phyloP scores from a whole-genome alignment of 106 monocot genomes.

The Dendrobium chrysotoxum region DNA sequence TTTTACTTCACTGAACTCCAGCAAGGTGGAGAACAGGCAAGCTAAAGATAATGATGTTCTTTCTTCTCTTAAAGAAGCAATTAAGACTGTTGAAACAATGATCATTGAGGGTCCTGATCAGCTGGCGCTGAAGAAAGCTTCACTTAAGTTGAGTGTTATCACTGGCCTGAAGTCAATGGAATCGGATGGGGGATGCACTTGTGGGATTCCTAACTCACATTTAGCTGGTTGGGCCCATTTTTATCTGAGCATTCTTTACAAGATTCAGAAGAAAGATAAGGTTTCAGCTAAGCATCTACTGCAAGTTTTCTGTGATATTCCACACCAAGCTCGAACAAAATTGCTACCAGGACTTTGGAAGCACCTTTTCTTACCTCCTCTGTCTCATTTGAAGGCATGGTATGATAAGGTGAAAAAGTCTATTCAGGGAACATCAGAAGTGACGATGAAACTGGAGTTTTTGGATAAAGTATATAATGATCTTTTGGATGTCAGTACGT shows the following conservation, averaged over 20 bases:
- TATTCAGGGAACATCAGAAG: constrained; percentile 5
- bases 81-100: constrained; percentile 21
- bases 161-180: constrained; percentile 19
- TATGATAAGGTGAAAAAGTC: constrained; percentile 24
- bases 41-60: constrained; percentile 16
- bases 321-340: constrained; percentile 27
- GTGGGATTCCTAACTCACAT: constrained; percentile 25
- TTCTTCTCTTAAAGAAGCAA: constrained; percentile 29
- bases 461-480: constrained; percentile 35
- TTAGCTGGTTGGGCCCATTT: constrained; percentile 44
- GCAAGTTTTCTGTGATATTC: constrained; percentile 33
- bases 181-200: constrained; percentile 12
- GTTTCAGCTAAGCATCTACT: constrained; percentile 42
- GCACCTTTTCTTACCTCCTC: constrained; percentile 32
- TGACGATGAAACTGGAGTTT: constrained; percentile 21
- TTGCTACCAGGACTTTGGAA: constrained; percentile 48
- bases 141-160: constrained; percentile 31
- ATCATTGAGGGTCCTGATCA: constrained; percentile 10
- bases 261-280: constrained; percentile 38
- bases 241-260: constrained; percentile 43
- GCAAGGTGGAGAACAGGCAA: not conserved
- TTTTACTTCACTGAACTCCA: constrained; percentile 19
- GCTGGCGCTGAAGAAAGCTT: constrained; percentile 29
- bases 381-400: constrained; percentile 44
- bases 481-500: constrained; percentile 40